Conservation (phyloP, 805 yeast species). For the Dipodascus geniculatus region DNA sequence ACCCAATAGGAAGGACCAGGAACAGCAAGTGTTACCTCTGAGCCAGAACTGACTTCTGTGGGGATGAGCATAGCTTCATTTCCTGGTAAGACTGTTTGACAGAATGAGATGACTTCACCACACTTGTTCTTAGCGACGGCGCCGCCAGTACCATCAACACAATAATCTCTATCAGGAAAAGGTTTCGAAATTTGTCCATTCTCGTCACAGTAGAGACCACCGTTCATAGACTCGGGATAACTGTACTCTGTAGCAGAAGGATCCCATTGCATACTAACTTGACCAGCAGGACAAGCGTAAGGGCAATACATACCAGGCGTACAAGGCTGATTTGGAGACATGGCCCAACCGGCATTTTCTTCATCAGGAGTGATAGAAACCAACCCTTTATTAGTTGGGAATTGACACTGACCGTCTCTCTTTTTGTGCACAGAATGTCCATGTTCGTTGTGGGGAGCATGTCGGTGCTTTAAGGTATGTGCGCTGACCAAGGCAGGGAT, state of each 20-base stretch:
- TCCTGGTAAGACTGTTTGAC: conserved; percentile 91
- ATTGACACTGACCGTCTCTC: conserved; percentile 35
- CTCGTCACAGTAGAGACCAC: conserved; percentile 69
- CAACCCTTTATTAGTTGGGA: conserved; percentile 57
- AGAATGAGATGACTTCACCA: conserved; percentile 56
- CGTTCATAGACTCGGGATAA: conserved; percentile 69
- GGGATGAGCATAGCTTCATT: conserved; percentile 93
- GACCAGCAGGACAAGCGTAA: conserved; percentile 84
- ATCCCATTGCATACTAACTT: conserved; percentile 84
- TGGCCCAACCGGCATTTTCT: conserved; percentile 76
- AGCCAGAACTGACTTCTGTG: conserved; percentile 45
- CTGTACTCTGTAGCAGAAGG: conserved; percentile 57
- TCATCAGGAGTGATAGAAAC: conserved; percentile 53
- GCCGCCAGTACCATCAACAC: conserved; percentile 70
- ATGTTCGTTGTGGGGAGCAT: conserved; percentile 5
- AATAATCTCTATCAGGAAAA: conserved; percentile 43
- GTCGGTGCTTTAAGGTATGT: neutral
- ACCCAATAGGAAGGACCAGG: conserved; percentile 77
- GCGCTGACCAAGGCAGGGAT: neutral
- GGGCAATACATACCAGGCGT: conserved; percentile 76
- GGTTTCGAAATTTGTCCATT: conserved; percentile 60
- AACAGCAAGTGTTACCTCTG: conserved; percentile 54
- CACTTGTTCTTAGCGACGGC: conserved; percentile 51
- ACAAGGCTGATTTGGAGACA: conserved; percentile 64
- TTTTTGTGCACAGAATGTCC: conserved; percentile 4